phyloP scores from a whole-genome alignment of 495 filamentous ascomycete species.

The Penicillium odoratum region DNA sequence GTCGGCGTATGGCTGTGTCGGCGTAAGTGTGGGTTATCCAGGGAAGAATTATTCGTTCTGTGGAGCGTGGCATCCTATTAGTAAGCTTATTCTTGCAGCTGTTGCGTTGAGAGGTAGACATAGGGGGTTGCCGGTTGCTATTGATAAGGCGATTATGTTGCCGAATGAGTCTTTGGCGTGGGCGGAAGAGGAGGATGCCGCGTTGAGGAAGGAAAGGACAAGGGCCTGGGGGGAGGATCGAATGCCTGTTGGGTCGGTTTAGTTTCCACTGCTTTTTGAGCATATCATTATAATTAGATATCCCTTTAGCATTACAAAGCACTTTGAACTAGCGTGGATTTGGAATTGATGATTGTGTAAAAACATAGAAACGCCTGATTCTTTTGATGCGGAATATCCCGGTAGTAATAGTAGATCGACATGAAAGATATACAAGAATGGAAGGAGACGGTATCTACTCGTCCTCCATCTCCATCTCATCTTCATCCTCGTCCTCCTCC shows the following conservation, averaged over 20 bases:
- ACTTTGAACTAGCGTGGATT: not conserved
- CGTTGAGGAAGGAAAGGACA: slow-evolving; percentile 37
- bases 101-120: slow-evolving; percentile 80
- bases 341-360: too few relatives aligned
- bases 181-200: slow-evolving; percentile 63
- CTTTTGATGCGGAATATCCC: slow-evolving; percentile 24
- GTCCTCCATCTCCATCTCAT: slow-evolving; percentile 37
- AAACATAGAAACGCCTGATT: slow-evolving; percentile 21
- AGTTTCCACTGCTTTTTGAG: slow-evolving; percentile 3
- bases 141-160: slow-evolving; percentile 75
- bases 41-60: slow-evolving; percentile 68
- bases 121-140: slow-evolving; percentile 76
- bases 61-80: slow-evolving; percentile 67
- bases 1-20: slow-evolving; percentile 82
- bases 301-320: not conserved
- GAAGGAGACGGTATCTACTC: slow-evolving; percentile 25
- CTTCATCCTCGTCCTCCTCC: slow-evolving; percentile 31
- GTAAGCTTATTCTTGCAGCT: slow-evolving; percentile 73
- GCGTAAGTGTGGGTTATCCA: slow-evolving; percentile 72
- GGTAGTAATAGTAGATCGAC: slow-evolving; percentile 10
- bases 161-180: slow-evolving; percentile 59
- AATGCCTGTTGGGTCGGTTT: slow-evolving; percentile 34
- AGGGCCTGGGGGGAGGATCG: slow-evolving; percentile 26
- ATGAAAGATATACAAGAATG: slow-evolving; percentile 22
- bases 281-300: not conserved